Conservation (phyloP, 306 rosid genomes). For the Acacia acuminata region DNA sequence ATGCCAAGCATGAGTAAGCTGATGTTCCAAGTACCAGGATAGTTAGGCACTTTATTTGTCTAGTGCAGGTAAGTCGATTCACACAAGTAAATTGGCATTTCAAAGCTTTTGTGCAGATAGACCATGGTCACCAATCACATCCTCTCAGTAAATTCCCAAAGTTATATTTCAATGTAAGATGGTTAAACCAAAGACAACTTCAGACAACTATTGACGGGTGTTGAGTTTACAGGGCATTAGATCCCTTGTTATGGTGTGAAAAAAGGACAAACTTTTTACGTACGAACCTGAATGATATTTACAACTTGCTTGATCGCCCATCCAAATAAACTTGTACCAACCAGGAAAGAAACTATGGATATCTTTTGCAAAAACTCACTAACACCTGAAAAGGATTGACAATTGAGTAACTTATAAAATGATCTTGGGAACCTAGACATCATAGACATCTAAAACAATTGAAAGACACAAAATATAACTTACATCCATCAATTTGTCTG, state of each 20-base stretch:
- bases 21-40: neutral
- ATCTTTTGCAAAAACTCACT: constrained; percentile 49
- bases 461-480: constrained; percentile 31
- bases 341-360: constrained; percentile 51
- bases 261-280: neutral
- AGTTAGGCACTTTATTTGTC: neutral
- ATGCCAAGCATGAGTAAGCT: neutral
- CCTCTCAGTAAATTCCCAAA: neutral
- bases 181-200: neutral
- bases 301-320: constrained; percentile 91
- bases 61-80: neutral
- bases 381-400: constrained; percentile 61
- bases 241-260: neutral
- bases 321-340: constrained; percentile 70
- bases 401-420: constrained; percentile 29
- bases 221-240: neutral
- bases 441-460: constrained; percentile 11
- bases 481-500: constrained; percentile 70
- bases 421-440: constrained; percentile 15
- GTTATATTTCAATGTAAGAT: neutral
- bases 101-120: neutral
- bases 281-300: constrained; percentile 83
- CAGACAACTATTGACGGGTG: neutral
- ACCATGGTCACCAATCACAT: neutral
- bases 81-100: neutral